Base-by-base conservation (phyloP, 148 eudicot genomes). In the Oxyria digyna region DNA sequence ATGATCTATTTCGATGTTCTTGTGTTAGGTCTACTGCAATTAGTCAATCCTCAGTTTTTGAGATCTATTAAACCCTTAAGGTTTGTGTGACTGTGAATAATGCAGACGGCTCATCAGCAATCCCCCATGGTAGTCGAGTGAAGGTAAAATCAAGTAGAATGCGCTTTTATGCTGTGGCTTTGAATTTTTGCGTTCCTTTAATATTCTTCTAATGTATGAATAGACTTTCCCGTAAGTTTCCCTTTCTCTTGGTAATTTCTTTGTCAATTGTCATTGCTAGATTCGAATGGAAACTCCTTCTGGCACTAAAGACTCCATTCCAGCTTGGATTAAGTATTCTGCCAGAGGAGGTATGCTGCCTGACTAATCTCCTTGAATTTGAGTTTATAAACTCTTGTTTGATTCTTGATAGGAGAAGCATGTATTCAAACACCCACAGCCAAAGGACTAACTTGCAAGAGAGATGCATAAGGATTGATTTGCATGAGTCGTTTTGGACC, bases 281-380 rank as follows among this genome's bases (percentile, higher is more conserved):
- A 85, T 95, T 69, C 96, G 93, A 63, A 95, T 95, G 99, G 91
- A 88, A 77, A 88, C 99, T 77, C 97, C 97, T 43, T 85, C 99
- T 72, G 99, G 97, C 68, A 78, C 84, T 65, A 95, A 95, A 78
- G 99, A 95, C 80, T 91, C 99, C 10, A 95, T 95, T 77, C 96
- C 99, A 66, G 97, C 99, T 62, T 95, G 99, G 99, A 88, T 95
- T 71, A 95, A 91, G 77, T 95, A 84, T 74, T 87, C 97, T 20
- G 43, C 97, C 97, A 31, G 91, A 85, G 67, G 99, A 91, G 99
- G 99, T 95, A 84, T 67, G 74, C 31, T 59, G 6, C 31, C 18
- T 59, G 31, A 59, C 37, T 14, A 27, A 31, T 59, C n/a, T 59
- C 18, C 37, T 6, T 14, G 8, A 59, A 31, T 29, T 29, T 15